Conservation (phyloP, 179 eudicot species). For the Beta corolliflora region DNA sequence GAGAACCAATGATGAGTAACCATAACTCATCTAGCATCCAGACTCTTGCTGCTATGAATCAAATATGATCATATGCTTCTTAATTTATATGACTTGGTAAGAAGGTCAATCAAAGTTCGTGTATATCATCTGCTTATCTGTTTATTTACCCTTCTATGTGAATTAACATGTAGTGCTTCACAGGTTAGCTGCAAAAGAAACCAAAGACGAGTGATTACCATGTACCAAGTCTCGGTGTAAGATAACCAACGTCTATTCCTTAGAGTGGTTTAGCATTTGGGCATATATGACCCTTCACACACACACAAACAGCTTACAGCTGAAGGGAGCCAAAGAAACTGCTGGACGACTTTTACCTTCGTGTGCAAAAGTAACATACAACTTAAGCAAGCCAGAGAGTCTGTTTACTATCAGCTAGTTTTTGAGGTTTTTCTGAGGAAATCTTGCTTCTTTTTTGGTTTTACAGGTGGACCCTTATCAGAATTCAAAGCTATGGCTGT, state of each 20-base stretch:
- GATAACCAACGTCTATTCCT: not conserved
- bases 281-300: not conserved
- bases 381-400: not conserved
- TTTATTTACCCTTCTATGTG: not conserved
- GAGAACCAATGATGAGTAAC: not conserved
- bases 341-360: not conserved
- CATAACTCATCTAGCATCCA: not conserved
- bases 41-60: not conserved
- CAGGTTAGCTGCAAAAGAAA: not conserved
- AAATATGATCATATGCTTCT: not conserved
- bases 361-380: not conserved
- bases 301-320: not conserved
- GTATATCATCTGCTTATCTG: not conserved
- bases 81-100: not conserved
- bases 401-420: constrained; percentile 1
- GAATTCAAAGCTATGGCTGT: too few species aligned
- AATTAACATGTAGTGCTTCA: constrained; percentile 5
- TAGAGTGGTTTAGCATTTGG: not conserved
- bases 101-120: not conserved
- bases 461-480: too few species aligned
- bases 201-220: not conserved
- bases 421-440: not conserved
- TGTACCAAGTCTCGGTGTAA: not conserved
- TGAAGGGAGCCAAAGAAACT: not conserved
- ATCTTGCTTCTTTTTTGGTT: not conserved